Evolutionary conservation across 1,284 basidiomycete genomes (phyloP).

Genomic region (Leccinum discolor): DNA sequence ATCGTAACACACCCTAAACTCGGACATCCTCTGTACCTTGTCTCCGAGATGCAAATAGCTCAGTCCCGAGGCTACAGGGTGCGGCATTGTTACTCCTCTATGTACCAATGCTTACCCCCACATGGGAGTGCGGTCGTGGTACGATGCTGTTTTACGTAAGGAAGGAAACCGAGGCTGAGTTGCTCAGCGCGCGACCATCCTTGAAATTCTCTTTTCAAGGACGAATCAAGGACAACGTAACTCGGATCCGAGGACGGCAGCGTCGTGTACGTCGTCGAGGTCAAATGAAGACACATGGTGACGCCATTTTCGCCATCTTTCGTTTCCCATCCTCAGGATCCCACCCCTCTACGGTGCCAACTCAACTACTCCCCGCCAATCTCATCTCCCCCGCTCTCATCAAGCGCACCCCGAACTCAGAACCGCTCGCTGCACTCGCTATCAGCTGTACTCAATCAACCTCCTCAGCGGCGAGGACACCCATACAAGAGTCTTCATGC

Average conservation of each 20-base stretch:
- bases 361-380: neutral
- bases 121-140: no score
- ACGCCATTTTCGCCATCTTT: no score
- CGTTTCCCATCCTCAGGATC: neutral
- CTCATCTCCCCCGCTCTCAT: neutral
- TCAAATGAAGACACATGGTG: no score
- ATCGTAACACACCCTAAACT: no score
- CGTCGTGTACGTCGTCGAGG: neutral
- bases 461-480: neutral
- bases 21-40: conserved; percentile 12
- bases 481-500: neutral
- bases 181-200: neutral
- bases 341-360: neutral
- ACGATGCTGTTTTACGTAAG: no score
- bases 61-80: no score
- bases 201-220: neutral
- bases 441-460: neutral
- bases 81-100: no score
- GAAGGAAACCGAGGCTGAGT: no score
- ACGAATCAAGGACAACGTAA: neutral
- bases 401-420: neutral
- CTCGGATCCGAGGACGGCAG: neutral
- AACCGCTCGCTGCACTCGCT: neutral
- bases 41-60: no score
- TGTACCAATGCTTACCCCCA: no score